Evolutionary conservation across 768 basidiomycete species (phyloP).

Genomic region (Mycena pura): DNA sequence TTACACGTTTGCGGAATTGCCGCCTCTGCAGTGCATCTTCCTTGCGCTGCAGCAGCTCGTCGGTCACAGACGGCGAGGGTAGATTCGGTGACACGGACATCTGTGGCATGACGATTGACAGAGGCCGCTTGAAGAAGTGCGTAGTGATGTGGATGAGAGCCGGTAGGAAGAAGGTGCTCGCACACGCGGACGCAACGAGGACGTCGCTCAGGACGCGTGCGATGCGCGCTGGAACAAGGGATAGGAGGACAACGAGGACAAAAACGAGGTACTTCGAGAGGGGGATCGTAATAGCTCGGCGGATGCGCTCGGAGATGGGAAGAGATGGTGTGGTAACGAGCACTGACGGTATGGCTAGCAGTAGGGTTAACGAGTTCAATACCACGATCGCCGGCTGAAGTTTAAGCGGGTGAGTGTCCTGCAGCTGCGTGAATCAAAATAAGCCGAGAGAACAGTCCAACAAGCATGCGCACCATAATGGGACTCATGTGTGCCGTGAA

Average conservation of each 20-base stretch:
- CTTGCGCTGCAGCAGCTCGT: conserved; percentile 85
- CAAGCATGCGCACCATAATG: conserved; percentile 30
- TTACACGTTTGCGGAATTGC: conserved; percentile 71
- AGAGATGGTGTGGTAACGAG: conserved; percentile 62
- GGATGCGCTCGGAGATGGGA: conserved; percentile 51
- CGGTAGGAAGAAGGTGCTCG: conserved; percentile 70
- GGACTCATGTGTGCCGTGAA: conserved; percentile 54
- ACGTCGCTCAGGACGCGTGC: conserved; percentile 52
- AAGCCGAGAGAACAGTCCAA: conserved; percentile 2
- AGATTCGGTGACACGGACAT: conserved; percentile 42
- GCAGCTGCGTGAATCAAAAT: conserved; percentile 27
- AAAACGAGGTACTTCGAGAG: conserved; percentile 53
- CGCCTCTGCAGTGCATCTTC: conserved; percentile 82
- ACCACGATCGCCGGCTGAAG: conserved; percentile 46
- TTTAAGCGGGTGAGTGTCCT: conserved; percentile 34
- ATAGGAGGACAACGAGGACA: conserved; percentile 48
- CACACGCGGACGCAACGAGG: conserved; percentile 57
- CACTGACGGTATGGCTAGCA: conserved; percentile 65
- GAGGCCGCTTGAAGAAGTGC: conserved; percentile 85
- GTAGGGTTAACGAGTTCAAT: conserved; percentile 58
- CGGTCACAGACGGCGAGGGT: conserved; percentile 41
- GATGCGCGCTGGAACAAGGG: conserved; percentile 50
- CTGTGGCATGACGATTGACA: conserved; percentile 78
- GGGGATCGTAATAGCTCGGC: conserved; percentile 50
- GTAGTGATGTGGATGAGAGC: conserved; percentile 81